Evolutionary conservation across 805 yeast genomes (phyloP), one percentile per base, ranked within the genome.

Genomic region (Ogataea parapolymorpha): DNA sequence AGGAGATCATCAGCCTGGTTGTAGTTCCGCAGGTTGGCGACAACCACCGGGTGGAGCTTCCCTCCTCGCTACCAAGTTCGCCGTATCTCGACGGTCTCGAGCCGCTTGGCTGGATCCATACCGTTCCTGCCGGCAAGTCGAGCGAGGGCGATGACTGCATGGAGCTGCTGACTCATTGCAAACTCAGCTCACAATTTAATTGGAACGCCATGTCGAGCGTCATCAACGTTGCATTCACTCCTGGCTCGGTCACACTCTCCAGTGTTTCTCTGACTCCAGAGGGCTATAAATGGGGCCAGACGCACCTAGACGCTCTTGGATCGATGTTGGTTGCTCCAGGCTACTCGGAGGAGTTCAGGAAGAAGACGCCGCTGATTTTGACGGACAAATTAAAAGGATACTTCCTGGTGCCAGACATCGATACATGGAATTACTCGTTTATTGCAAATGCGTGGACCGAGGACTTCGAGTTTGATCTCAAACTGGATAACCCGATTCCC

Each of bases 101-200:
- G 54, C 75, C 93, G 5, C 62, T 93, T 13, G 99, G 99, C 1
- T 86, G 96, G 95, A 75, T 93, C n/a, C 97, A 91, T 58, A 86
- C 97, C 0, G 88, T 83, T 59, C 72, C 83, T 1, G 77, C 75
- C 14, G 95, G 85, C 27, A 49, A 72, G 13, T 53, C 57, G 9
- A 53, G 41, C 5, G 74, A 75, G 35, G 68, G 71, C 37, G 73
- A 90, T 67, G 68, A 84, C 5, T 80, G 96, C 0, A 64, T 72
- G 26, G 97, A 91, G 49, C 76, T 87, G 12, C 72, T 84, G 2
- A 74, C 79, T 0, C 84, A 80, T 41, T 67, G 79, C 4, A 63
- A 68, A 18, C 44, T 68, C 24, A 66, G 72, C 14, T 53, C 60
- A 2, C 59, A 63, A 11, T 54, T 49, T 8, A 49, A 44, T 4